Evolutionary conservation across 805 yeast genomes (phyloP), one percentile per base, ranked within the genome.

Genomic region (Metschnikowia corniflorae): DNA sequence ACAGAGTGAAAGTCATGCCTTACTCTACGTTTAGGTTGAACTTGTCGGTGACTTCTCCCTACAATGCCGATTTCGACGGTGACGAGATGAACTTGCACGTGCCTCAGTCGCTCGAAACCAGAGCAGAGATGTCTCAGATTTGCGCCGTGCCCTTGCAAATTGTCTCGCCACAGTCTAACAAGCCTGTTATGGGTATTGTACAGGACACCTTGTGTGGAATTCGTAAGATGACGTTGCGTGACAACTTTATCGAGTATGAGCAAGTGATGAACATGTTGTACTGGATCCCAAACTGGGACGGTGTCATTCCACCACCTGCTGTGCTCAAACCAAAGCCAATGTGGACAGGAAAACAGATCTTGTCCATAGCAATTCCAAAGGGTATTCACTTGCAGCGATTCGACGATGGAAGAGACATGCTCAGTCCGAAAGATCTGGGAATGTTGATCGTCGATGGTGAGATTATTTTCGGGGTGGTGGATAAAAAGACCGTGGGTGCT

Each of bases 31-130:
- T 93, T 73, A 78, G 99, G 69, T 73, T 93, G 69, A 93, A 93
- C 58, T 71, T 93, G 60, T 93, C 97, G 17, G 98, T 93, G 30
- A 93, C 98, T 0, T 87, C 97, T 14, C 99, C 99, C n/a, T 93
- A 93, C 65, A 93, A 93, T 68, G 99, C 99, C 30, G 99, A 93
- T 82, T 93, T 93, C 72, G 99, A 93, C 71, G 99, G 99, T 75
- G 99, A 93, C 66, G 99, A 93, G 69, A 93, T 93, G 99, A 93
- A 93, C 67, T 82, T 93, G 69, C 99, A 93, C 58, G 98, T 91
- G 50, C 98, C 99, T 3, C 99, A 93, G 62, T 85, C 96, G 7
- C 96, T 89, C 47, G 99, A 93, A 63, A 89, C 98, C 0, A 78
- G 97, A 58, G 96, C 98, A 1, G 99, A 93, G 64, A 71, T 93